phyloP scores from a whole-genome alignment of 2,329 filamentous ascomycete genomes.

The Paraconiothyrium brasiliense region DNA sequence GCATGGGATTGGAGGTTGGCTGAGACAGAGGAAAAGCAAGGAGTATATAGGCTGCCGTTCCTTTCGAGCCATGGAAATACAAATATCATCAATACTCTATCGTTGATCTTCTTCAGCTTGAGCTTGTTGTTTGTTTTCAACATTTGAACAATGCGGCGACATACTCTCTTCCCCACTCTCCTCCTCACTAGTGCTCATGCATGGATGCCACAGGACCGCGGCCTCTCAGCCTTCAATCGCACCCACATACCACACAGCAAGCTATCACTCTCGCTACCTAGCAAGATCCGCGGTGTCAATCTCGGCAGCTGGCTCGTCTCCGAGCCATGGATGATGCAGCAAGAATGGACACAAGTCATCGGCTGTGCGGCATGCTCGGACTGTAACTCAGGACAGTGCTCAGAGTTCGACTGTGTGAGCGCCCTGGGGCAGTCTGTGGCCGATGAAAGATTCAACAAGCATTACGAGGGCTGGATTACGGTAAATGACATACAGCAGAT shows the following conservation, averaged over 20 bases:
- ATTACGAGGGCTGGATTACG: slow-evolving; percentile 63
- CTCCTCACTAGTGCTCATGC: slow-evolving; percentile 1
- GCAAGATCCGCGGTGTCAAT: slow-evolving; percentile 65
- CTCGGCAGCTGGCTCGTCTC: slow-evolving; percentile 62
- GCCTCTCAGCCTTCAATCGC: slow-evolving; percentile 14
- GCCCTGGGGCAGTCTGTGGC: slow-evolving; percentile 58
- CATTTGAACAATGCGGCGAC: slow-evolving; percentile 6
- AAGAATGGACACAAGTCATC: slow-evolving; percentile 58
- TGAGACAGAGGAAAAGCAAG: too few relatives aligned
- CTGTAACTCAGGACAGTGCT: slow-evolving; percentile 36
- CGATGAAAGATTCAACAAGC: slow-evolving; percentile 58
- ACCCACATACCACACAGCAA: neutral
- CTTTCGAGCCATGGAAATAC: too few relatives aligned
- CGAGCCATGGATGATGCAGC: slow-evolving; percentile 64
- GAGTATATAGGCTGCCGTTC: too few relatives aligned
- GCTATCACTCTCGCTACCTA: slow-evolving; percentile 14
- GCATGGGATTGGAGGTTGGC: too few relatives aligned
- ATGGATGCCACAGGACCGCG: slow-evolving; percentile 13
- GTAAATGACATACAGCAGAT: slow-evolving; percentile 61
- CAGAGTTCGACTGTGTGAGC: slow-evolving; percentile 65
- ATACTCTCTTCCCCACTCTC: neutral
- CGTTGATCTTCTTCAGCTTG: too few relatives aligned
- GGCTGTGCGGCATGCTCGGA: slow-evolving; percentile 51
- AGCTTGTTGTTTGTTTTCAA: neutral
- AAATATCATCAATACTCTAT: too few relatives aligned